These are phyloP conservation scores for Anisodus acutangulus DNA, from an alignment of 257 asterid genomes.

Conservation along the genomic window DNA sequence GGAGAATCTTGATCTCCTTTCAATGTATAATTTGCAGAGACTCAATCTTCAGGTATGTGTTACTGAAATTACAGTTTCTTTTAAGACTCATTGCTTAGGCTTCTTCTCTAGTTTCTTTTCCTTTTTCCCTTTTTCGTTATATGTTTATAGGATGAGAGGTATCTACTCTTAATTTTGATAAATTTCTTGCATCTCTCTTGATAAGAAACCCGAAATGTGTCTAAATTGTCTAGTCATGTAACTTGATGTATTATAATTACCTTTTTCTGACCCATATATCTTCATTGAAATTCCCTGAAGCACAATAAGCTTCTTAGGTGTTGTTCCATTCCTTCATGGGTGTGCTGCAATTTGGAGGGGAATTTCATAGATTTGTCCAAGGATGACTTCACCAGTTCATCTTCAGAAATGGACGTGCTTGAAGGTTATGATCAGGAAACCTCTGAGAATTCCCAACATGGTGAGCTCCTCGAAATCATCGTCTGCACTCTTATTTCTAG, in stretches of 20 bases:
- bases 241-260: conserved; percentile 11
- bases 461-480: conserved; percentile 35
- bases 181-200: background rate
- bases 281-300: conserved; percentile 45
- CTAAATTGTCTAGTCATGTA: conserved; percentile 8
- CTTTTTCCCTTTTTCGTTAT: background rate
- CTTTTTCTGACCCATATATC: conserved; percentile 27
- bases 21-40: conserved; percentile 68
- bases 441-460: conserved; percentile 39
- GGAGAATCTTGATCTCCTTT: conserved; percentile 67
- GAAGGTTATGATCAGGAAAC: conserved; percentile 60
- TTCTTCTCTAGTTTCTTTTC: conserved; percentile 21
- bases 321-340: conserved; percentile 77
- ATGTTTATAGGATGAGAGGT: conserved; percentile 21
- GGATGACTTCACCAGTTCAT: conserved; percentile 59
- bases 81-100: background rate
- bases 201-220: background rate
- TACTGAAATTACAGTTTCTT: conserved; percentile 20
- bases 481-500: conserved; percentile 23
- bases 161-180: background rate
- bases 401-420: conserved; percentile 90
- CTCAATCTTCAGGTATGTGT: conserved; percentile 78
- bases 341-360: conserved; percentile 86
- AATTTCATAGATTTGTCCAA: conserved; percentile 47
- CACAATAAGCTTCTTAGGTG: conserved; percentile 62